Conservation (phyloP, 2,329 filamentous ascomycete genomes). For the Ascochyta viciae-villosae region DNA sequence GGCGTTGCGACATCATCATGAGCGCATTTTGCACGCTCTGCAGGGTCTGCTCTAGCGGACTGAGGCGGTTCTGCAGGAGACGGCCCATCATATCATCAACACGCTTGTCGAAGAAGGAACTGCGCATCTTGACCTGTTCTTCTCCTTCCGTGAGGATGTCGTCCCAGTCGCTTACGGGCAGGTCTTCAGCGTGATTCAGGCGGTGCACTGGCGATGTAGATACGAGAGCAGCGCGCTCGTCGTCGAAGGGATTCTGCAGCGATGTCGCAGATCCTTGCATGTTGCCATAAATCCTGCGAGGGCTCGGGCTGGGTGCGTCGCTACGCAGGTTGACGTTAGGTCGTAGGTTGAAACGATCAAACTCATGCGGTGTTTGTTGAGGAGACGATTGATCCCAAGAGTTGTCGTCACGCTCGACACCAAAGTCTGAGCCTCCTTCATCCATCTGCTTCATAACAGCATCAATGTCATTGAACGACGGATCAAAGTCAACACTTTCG, state of each 20-base stretch:
- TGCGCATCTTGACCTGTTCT: conserved; percentile 79
- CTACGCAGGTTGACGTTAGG: conserved; percentile 62
- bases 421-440: conserved; percentile 73
- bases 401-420: conserved; percentile 70
- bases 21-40: conserved; percentile 76
- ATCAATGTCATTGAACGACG: conserved; percentile 84
- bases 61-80: conserved; percentile 76
- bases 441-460: conserved; percentile 89
- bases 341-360: conserved; percentile 40
- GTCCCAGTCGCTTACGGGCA: conserved; percentile 90
- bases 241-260: conserved; percentile 64
- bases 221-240: conserved; percentile 64
- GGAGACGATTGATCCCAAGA: conserved; percentile 48
- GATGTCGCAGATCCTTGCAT: conserved; percentile 45
- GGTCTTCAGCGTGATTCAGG: conserved; percentile 67
- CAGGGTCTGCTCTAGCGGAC: conserved; percentile 81
- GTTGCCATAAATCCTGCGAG: conserved; percentile 58
- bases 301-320: conserved; percentile 76
- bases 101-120: conserved; percentile 87
- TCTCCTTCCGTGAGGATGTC: conserved; percentile 81
- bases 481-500: conserved; percentile 47
- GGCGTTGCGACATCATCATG: conserved; percentile 61
- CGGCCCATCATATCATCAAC: conserved; percentile 86
- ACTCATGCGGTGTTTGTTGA: conserved; percentile 43
- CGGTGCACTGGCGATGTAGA: conserved; percentile 67